Percentiles rank a stretch among this genome's conserved stretches.
Evolutionary conservation across 208 protist genomes (phyloP).

Genomic region (Blechomonas ayalai): DNA sequence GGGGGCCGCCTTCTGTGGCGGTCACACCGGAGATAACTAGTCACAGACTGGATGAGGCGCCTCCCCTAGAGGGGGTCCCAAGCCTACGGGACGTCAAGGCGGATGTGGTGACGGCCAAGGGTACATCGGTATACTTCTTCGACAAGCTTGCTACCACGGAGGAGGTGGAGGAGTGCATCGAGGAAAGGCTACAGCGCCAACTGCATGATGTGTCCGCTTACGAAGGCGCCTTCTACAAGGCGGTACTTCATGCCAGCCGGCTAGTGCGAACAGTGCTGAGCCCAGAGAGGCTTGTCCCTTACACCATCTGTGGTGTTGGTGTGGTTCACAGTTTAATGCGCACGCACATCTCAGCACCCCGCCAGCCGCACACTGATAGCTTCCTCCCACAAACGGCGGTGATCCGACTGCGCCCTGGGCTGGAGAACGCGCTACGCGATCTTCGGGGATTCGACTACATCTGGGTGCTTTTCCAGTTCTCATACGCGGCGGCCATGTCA

Average conservation of each 20-base stretch:
- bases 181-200: constrained; percentile 52
- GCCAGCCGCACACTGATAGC: constrained; percentile 67
- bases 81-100: neutral
- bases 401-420: constrained; percentile 66
- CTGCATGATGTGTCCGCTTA: constrained; percentile 69
- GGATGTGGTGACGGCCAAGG: constrained; percentile 42
- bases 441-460: constrained; percentile 83
- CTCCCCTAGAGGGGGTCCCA: neutral
- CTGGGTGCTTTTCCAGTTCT: constrained; percentile 90
- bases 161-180: constrained; percentile 57
- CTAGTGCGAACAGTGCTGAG: constrained; percentile 60
- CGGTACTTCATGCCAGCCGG: constrained; percentile 61
- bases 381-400: constrained; percentile 77
- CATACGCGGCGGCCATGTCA: constrained; percentile 57
- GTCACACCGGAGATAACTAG: no score
- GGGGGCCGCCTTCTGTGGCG: neutral
- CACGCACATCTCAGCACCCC: constrained; percentile 66
- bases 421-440: constrained; percentile 83
- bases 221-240: constrained; percentile 55
- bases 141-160: constrained; percentile 66
- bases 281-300: constrained; percentile 64
- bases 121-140: constrained; percentile 73
- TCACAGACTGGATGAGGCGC: no score
- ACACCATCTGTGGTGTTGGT: constrained; percentile 69
- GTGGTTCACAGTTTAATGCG: constrained; percentile 84